phyloP scores from a whole-genome alignment of 2,329 filamentous ascomycete genomes.

The Diaporthe australafricana region DNA sequence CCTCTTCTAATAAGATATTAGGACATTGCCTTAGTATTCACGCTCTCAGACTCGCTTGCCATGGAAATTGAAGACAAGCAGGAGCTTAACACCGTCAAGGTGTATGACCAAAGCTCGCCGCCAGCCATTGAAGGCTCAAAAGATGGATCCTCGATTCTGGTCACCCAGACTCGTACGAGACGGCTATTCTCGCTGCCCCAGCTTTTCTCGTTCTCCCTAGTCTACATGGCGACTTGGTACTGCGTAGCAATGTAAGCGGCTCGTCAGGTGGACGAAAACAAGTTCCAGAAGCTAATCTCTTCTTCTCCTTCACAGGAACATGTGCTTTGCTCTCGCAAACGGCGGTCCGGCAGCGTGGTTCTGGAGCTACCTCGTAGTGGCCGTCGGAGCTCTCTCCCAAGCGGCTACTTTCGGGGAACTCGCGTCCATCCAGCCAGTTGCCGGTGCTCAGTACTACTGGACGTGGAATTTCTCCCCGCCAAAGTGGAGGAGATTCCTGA shows the following conservation, averaged over 20 bases:
- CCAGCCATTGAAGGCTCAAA: background rate
- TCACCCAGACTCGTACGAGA: conserved; percentile 11
- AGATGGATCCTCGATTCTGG: background rate
- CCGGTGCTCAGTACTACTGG: conserved; percentile 56
- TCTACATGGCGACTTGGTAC: conserved; percentile 23
- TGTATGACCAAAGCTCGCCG: background rate
- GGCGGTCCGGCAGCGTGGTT: conserved; percentile 46
- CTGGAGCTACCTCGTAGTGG: conserved; percentile 47
- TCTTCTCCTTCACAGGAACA: conserved; percentile 35
- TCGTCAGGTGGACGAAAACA: conserved; percentile 39
- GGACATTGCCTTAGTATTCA: background rate
- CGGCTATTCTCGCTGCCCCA: conserved; percentile 24
- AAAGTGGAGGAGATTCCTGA: background rate
- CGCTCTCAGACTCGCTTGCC: rapidly evolving
- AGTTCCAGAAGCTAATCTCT: conserved; percentile 49
- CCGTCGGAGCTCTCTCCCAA: conserved; percentile 45
- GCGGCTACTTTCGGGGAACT: conserved; percentile 52
- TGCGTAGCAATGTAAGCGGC: background rate
- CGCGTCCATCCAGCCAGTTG: conserved; percentile 52
- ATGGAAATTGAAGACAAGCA: background rate
- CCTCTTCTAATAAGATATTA: conserved; percentile 31
- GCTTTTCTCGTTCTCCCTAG: conserved; percentile 25
- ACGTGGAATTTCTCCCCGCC: conserved; percentile 41
- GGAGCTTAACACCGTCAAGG: background rate
- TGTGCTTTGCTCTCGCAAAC: conserved; percentile 44